A percentile compares a stretch with the other conserved stretches of the same genome.
phyloP scores from a whole-genome alignment of 331 rosid genomes.

The Rosa hybrid region DNA sequence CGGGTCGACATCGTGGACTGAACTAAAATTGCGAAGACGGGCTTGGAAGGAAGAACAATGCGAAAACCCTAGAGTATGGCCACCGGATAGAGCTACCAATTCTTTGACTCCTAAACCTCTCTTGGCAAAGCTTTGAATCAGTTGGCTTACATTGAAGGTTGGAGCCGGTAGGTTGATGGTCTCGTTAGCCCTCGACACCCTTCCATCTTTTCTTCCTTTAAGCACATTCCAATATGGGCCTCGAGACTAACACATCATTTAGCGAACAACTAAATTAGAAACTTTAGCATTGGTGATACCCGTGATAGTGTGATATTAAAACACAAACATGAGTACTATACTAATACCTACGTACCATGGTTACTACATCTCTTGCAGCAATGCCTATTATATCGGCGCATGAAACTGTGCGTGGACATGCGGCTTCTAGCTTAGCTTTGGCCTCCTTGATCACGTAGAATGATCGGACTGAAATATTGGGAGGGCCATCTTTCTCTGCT shows the following conservation, averaged over 20 bases:
- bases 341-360: conserved; percentile 37
- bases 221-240: conserved; percentile 81
- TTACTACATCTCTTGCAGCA: conserved; percentile 79
- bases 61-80: conserved; percentile 82
- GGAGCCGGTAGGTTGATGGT: conserved; percentile 74
- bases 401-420: conserved; percentile 68
- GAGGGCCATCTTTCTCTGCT: conserved; percentile 90
- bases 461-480: conserved; percentile 59
- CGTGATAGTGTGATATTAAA: not conserved
- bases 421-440: conserved; percentile 67
- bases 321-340: not conserved
- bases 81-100: conserved; percentile 75
- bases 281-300: not conserved
- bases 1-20: conserved; percentile 57
- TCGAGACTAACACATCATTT: conserved; percentile 46
- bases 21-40: conserved; percentile 52
- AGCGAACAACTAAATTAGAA: not conserved
- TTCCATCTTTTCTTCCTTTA: conserved; percentile 88
- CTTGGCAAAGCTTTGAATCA: conserved; percentile 57
- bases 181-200: conserved; percentile 67
- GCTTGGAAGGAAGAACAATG: conserved; percentile 74
- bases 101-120: conserved; percentile 74
- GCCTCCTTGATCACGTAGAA: conserved; percentile 74
- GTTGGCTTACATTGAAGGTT: conserved; percentile 57
- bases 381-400: conserved; percentile 79